Conservation (phyloP, 345 rosid genomes). For the Boechera retrofracta region DNA sequence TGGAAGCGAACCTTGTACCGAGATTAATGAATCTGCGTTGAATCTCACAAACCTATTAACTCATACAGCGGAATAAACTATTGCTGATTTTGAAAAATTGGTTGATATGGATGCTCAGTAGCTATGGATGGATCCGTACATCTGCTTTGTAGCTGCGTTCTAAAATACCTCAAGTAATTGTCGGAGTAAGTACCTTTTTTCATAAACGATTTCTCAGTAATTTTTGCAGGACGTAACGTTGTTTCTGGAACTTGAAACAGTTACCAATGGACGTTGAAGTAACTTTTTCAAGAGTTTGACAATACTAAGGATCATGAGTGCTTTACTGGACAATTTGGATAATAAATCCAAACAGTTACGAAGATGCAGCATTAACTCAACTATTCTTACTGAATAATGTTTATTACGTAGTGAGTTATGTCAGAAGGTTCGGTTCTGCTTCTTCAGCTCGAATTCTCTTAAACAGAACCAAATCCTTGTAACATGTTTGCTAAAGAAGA, state of each 20-base stretch:
- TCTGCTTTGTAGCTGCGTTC: constrained; percentile 91
- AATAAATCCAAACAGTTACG: constrained; percentile 85
- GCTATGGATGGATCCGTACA: constrained; percentile 98
- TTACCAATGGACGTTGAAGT: constrained; percentile 75
- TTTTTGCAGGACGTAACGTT: background rate
- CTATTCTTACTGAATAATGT: constrained; percentile 92
- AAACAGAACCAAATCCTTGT: background rate
- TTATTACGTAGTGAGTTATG: constrained; percentile 87
- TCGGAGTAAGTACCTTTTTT: constrained; percentile 66
- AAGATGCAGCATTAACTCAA: constrained; percentile 86
- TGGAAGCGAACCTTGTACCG: constrained; percentile 64
- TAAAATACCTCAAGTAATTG: constrained; percentile 82
- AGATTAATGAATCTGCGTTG: constrained; percentile 73
- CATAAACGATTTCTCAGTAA: background rate
- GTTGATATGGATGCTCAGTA: constrained; percentile 88
- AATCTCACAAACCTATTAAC: constrained; percentile 79
- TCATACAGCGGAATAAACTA: constrained; percentile 87
- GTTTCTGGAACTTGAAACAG: constrained; percentile 44
- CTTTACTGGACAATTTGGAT: constrained; percentile 81
- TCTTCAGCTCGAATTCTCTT: background rate
- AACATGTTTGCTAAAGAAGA: background rate
- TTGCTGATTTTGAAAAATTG: constrained; percentile 86
- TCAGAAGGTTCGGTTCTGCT: constrained; percentile 63
- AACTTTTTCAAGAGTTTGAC: constrained; percentile 78
- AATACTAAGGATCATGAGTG: constrained; percentile 64